Conservation (phyloP, 2,329 filamentous ascomycete genomes). For the Monilinia fructicola region DNA sequence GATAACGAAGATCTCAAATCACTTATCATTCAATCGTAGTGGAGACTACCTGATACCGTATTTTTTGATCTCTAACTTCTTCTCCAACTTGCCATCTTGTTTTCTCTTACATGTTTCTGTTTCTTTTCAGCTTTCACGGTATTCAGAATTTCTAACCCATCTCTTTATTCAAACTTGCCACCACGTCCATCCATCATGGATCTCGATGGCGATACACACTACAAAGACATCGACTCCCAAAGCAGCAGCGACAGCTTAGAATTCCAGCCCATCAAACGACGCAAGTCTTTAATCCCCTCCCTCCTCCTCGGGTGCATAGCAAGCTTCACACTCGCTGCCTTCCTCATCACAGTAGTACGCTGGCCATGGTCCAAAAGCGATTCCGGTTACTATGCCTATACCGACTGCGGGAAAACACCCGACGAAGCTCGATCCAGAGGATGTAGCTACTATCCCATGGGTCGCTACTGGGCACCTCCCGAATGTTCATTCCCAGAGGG, state of each 20-base stretch:
- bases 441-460: constrained; percentile 5
- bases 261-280: neutral
- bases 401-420: neutral
- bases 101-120: too few species aligned
- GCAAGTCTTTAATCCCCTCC: too few species aligned
- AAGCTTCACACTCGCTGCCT: neutral
- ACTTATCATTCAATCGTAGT: too few species aligned
- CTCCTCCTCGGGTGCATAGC: too few species aligned
- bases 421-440: neutral
- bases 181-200: neutral
- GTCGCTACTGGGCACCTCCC: neutral
- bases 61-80: too few species aligned
- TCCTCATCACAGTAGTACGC: neutral
- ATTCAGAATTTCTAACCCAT: too few species aligned
- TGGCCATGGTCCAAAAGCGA: neutral
- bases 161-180: too few species aligned
- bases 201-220: neutral
- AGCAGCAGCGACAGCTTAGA: neutral
- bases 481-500: neutral
- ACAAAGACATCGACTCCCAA: neutral
- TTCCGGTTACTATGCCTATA: neutral
- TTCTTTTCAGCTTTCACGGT: too few species aligned
- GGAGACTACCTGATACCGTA: too few species aligned
- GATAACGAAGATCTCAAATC: too few species aligned
- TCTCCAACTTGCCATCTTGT: too few species aligned